Evolutionary conservation across 148 eudicot genomes (phyloP).

Genomic region (Oxyria digyna): DNA sequence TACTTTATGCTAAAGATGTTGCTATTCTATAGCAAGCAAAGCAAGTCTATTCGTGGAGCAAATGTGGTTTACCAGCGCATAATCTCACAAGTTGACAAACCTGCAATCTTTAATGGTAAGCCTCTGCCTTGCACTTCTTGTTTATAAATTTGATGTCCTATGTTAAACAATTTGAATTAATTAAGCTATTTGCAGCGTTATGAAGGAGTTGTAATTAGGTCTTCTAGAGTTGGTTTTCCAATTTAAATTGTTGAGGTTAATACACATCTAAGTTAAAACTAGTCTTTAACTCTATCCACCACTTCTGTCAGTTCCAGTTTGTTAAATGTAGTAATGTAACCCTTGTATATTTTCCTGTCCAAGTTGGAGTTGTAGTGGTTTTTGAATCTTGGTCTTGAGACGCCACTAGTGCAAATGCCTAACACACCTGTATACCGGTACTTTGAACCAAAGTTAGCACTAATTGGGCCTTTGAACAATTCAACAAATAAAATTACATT

Average conservation of each 20-base stretch:
- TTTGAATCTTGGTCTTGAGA: neutral
- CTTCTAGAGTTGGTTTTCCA: neutral
- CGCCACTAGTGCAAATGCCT: neutral
- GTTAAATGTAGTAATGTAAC: neutral
- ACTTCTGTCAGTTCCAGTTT: neutral
- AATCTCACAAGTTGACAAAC: slow-evolving; percentile 62
- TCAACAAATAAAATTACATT: neutral
- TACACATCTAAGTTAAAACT: neutral
- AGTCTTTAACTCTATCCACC: neutral
- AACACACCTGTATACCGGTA: neutral
- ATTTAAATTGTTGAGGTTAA: neutral
- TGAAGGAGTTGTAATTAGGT: neutral
- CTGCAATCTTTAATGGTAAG: slow-evolving; percentile 78
- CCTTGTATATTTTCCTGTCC: neutral
- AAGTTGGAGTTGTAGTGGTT: neutral
- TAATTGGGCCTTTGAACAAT: neutral
- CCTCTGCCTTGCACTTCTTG: neutral
- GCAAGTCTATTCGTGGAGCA: slow-evolving; percentile 79
- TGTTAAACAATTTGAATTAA: neutral
- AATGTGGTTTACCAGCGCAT: slow-evolving; percentile 80
- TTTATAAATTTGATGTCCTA: neutral
- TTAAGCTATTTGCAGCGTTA: neutral
- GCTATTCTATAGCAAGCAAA: slow-evolving; percentile 87
- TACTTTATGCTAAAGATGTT: slow-evolving; percentile 52
- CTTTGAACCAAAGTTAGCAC: neutral